Evolutionary conservation across 1,284 basidiomycete species (phyloP).

Genomic region (Ustilago nuda): DNA sequence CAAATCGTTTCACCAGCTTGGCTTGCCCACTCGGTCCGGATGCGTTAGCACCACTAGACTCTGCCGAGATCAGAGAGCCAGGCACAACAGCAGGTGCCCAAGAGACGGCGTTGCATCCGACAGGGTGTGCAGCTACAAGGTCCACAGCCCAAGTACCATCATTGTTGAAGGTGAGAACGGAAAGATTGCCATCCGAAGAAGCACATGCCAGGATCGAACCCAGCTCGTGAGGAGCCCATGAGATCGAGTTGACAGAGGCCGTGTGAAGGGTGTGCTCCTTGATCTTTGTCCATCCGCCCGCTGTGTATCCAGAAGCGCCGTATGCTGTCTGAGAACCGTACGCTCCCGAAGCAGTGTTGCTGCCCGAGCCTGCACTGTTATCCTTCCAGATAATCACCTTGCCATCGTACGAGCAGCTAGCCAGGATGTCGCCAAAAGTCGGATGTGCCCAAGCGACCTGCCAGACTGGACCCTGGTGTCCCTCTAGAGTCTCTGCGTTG

Average conservation of each 20-base stretch:
- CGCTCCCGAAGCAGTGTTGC: slow-evolving; percentile 71
- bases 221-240: slow-evolving; percentile 97
- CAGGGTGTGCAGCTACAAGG: slow-evolving; percentile 94
- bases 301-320: slow-evolving; percentile 35
- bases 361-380: slow-evolving; percentile 71
- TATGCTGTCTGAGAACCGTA: slow-evolving; percentile 53
- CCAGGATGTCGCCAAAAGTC: slow-evolving; percentile 88
- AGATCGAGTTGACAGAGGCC: slow-evolving; percentile 93
- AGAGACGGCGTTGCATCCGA: slow-evolving; percentile 95
- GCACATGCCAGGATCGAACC: slow-evolving; percentile 97
- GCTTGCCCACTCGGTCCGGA: slow-evolving; percentile 22
- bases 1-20: slow-evolving; percentile 74
- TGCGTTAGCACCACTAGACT: slow-evolving; percentile 67
- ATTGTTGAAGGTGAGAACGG: slow-evolving; percentile 96
- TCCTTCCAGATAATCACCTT: slow-evolving; percentile 99
- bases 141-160: slow-evolving; percentile 96
- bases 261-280: slow-evolving; percentile 96
- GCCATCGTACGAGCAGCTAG: slow-evolving; percentile 97
- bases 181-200: slow-evolving; percentile 97
- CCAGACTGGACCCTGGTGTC: slow-evolving; percentile 96
- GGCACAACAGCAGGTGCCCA: slow-evolving; percentile 95
- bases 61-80: slow-evolving; percentile 74
- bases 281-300: slow-evolving; percentile 84
- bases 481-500: slow-evolving; percentile 70
- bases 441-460: slow-evolving; percentile 99